These are phyloP conservation scores for Vitis hybrid DNA, from an alignment of 177 flowering plant species.

Conservation along the genomic window DNA sequence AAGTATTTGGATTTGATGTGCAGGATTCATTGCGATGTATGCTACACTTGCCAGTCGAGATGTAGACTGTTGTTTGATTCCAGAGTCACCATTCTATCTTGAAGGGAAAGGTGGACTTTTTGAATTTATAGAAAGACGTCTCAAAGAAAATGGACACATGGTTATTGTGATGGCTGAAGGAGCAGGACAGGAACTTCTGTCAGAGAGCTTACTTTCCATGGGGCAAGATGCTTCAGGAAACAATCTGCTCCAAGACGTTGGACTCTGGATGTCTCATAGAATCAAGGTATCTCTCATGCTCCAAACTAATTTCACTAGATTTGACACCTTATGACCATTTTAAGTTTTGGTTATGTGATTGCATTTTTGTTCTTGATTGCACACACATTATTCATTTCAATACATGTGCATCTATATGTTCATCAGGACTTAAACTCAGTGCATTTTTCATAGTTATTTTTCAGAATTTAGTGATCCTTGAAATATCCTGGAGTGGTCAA, in stretches of 20 bases:
- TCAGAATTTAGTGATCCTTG: no score
- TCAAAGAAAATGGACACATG: constrained; percentile 71
- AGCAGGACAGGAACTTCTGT: constrained; percentile 64
- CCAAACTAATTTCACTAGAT: not conserved
- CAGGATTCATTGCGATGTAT: constrained; percentile 80
- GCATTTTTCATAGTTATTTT: no score
- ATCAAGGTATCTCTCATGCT: constrained; percentile 44
- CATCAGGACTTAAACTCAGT: no score
- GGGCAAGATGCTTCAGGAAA: constrained; percentile 70
- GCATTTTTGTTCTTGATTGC: no score
- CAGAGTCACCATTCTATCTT: constrained; percentile 69
- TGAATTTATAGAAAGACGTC: constrained; percentile 52
- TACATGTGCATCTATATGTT: no score
- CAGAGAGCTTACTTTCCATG: constrained; percentile 24
- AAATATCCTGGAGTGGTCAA: no score
- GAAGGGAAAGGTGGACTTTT: constrained; percentile 67
- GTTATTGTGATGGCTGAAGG: constrained; percentile 75
- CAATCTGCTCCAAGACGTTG: constrained; percentile 64
- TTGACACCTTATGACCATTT: not conserved
- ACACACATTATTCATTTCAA: no score
- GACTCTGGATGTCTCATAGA: constrained; percentile 59
- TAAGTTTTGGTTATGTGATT: not conserved
- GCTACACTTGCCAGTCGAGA: constrained; percentile 76
- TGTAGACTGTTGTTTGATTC: constrained; percentile 75
- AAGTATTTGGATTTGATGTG: constrained; percentile 10